These are phyloP conservation scores for Datura wrightii DNA, from an alignment of 257 asterid species.

Conservation along the genomic window DNA sequence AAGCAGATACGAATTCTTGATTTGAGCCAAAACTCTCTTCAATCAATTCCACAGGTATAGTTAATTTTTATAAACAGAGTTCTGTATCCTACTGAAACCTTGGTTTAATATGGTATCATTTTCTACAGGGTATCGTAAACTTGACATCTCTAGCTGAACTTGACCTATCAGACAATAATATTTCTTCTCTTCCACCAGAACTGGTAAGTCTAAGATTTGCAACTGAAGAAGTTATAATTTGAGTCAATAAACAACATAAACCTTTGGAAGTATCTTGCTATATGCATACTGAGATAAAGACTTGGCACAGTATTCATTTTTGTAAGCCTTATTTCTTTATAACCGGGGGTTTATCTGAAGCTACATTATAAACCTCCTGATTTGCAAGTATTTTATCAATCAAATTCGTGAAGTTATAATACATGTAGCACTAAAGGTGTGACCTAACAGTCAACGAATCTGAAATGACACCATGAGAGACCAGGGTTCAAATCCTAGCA, in stretches of 20 bases:
- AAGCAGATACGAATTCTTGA: constrained; percentile 75
- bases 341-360: not conserved
- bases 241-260: not conserved
- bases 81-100: constrained; percentile 17
- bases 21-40: constrained; percentile 85
- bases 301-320: not conserved
- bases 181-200: constrained; percentile 81
- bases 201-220: constrained; percentile 56
- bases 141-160: constrained; percentile 79
- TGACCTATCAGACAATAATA: constrained; percentile 82
- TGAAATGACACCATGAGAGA: not conserved
- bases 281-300: not conserved
- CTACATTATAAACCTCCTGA: not conserved
- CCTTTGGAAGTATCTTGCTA: constrained; percentile 11
- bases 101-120: constrained; percentile 28
- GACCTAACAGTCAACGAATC: not conserved
- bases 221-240: constrained; percentile 11
- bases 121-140: constrained; percentile 71
- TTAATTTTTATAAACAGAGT: constrained; percentile 33
- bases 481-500: not conserved
- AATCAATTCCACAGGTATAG: constrained; percentile 75
- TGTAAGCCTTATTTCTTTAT: constrained; percentile 6
- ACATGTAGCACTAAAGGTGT: constrained; percentile 26
- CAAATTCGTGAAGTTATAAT: not conserved
- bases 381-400: not conserved